Conservation (phyloP, 371 early-diverging fungal genomes). For the Enterospora canceri region DNA sequence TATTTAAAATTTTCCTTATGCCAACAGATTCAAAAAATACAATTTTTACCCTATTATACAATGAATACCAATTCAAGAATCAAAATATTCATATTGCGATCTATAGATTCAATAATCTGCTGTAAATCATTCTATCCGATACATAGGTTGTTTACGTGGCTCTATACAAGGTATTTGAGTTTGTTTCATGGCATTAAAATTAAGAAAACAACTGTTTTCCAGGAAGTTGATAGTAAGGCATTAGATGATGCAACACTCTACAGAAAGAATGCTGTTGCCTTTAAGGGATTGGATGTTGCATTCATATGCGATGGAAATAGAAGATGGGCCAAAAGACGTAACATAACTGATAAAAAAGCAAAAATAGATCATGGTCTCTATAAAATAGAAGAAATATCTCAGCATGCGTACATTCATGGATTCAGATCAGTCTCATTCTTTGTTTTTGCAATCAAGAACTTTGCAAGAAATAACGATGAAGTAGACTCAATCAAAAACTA, state of each 20-base stretch:
- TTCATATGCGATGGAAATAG: slow-evolving; percentile 97
- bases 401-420: slow-evolving; percentile 70
- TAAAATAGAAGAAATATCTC: slow-evolving; percentile 61
- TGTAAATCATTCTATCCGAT: background rate
- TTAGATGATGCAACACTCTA: background rate
- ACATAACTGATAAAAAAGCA: background rate
- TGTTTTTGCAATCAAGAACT: slow-evolving; percentile 91
- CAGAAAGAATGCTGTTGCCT: background rate
- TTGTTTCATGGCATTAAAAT: background rate
- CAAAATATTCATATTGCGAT: background rate
- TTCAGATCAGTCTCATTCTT: slow-evolving; percentile 78
- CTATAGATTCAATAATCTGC: background rate
- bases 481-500: slow-evolving; percentile 74
- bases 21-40: background rate
- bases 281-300: slow-evolving; percentile 56
- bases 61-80: background rate
- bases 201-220: background rate
- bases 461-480: slow-evolving; percentile 69
- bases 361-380: slow-evolving; percentile 30
- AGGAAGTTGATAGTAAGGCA: background rate
- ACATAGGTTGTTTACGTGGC: too few relatives aligned
- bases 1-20: background rate
- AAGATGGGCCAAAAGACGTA: slow-evolving; percentile 62
- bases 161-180: too few relatives aligned
- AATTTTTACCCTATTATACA: background rate